Percentiles rank a stretch among this genome's conserved stretches.
phyloP scores from a whole-genome alignment of 192 early-diverging fungal species.

The Coemansia sp. region DNA sequence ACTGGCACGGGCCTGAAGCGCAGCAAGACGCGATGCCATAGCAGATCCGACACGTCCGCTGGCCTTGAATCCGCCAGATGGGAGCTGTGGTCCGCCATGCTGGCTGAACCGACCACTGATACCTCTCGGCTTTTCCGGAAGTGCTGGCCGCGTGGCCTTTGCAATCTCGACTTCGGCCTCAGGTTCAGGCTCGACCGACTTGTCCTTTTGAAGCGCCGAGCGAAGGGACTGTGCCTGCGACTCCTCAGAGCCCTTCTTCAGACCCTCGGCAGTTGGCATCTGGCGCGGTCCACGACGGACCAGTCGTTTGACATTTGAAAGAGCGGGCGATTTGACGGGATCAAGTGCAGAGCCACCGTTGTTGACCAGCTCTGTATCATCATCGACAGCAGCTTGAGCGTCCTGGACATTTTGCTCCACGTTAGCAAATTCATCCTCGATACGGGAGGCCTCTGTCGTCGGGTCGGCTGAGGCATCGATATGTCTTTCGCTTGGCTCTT shows the following conservation, averaged over 20 bases:
- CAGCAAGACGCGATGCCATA: constrained; percentile 52
- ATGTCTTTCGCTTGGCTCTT: background rate
- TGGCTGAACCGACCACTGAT: constrained; percentile 18
- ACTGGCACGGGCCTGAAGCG: constrained; percentile 41
- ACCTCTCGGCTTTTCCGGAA: constrained; percentile 41
- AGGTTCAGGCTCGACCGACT: constrained; percentile 20
- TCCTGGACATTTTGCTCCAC: background rate
- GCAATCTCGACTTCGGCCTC: constrained; percentile 3
- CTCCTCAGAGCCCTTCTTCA: constrained; percentile 40
- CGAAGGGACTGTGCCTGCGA: constrained; percentile 48
- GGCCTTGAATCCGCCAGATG: constrained; percentile 48
- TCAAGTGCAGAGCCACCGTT: constrained; percentile 19
- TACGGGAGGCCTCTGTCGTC: background rate
- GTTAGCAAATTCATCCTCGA: background rate
- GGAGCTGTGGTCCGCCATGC: constrained; percentile 38
- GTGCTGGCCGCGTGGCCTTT: constrained; percentile 23
- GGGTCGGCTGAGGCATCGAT: background rate
- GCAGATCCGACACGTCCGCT: constrained; percentile 44
- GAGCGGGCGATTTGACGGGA: constrained; percentile 43
- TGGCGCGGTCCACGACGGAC: constrained; percentile 48
- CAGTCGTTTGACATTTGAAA: constrained; percentile 41
- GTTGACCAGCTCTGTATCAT: background rate
- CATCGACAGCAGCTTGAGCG: background rate
- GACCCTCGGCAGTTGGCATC: constrained; percentile 48
- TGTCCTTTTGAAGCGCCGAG: constrained; percentile 42